Base-by-base conservation (phyloP, 1,139 yeast genomes). In the Scheffersomyces segobiensis region DNA sequence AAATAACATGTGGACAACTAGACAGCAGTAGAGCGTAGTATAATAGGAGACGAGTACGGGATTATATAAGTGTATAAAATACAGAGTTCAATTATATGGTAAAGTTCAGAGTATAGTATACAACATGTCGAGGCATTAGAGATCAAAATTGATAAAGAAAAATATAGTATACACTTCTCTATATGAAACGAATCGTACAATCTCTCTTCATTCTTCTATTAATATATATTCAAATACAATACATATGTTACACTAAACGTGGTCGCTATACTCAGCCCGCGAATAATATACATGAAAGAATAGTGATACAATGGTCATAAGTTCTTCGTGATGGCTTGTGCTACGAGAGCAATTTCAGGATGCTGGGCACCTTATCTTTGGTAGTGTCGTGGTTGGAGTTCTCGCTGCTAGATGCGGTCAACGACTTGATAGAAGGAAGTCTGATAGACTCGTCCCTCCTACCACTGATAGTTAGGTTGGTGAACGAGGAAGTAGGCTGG, bases 331-430 rank as follows among this genome's bases (percentile, higher is more conserved):
- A 32, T 32, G 42, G 42, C 12, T 32, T 32, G 42, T 32, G 17
- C 42, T 59, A 73, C 50, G 75, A 71, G 54, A 74, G 64, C 49
- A 75, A 60, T 57, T 73, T 74, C 20, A 75, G 70, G 32, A 75
- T 74, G n/a, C 70, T 71, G 12, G 78, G 78, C 20, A 73, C 69
- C 57, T 72, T 73, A 57, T 71, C 63, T 32, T 42, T 59, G 17
- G 50, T 47, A 49, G 24, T 47, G 18, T 8, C 56, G 42, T 42
- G n/a, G 20, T 24, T 19, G 19, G 55, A 48, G 57, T 56, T 46
- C 47, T 49, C 42, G 52, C 22, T 26, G 56, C 49, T 14, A 49
- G 22, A 32, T 46, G 50, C 17, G 55, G 62, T 62, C 47, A 69
- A 65, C 5, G 66, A 56, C 42, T 66, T 64, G 8, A 72, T 70